phyloP scores from a whole-genome alignment of 192 early-diverging fungal species.

The Coemansia biformis region DNA sequence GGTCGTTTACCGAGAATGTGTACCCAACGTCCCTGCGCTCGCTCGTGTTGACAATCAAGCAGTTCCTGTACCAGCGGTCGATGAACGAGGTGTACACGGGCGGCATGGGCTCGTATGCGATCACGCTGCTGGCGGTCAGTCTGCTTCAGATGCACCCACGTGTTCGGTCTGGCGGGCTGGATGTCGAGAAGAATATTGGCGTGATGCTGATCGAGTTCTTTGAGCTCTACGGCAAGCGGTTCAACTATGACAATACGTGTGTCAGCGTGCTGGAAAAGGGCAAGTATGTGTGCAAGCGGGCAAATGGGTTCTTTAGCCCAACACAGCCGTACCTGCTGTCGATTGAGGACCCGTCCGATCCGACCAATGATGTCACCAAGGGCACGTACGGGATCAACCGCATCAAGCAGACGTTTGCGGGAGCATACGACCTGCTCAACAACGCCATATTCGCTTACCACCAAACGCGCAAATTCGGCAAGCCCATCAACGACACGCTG shows the following conservation, averaged over 20 bases:
- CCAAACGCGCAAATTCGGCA: conserved; percentile 44
- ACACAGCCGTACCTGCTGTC: conserved; percentile 45
- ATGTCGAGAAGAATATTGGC: conserved; percentile 70
- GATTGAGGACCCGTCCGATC: conserved; percentile 55
- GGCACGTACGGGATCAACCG: conserved; percentile 45
- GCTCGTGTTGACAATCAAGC: conserved; percentile 79
- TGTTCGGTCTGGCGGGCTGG: conserved; percentile 59
- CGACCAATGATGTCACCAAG: conserved; percentile 53
- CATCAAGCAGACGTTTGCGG: conserved; percentile 45
- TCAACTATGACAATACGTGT: conserved; percentile 65
- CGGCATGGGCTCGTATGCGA: conserved; percentile 81
- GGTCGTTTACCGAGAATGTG: conserved; percentile 53
- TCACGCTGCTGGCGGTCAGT: conserved; percentile 69
- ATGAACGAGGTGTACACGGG: conserved; percentile 86
- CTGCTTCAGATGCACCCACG: conserved; percentile 86
- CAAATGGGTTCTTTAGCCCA: conserved; percentile 14
- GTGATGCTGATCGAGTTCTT: conserved; percentile 88
- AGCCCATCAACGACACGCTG: conserved; percentile 41
- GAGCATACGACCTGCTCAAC: conserved; percentile 48
- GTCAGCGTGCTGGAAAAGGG: conserved; percentile 56
- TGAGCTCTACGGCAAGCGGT: conserved; percentile 80
- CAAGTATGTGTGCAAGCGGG: conserved; percentile 51
- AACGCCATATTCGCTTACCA: conserved; percentile 47
- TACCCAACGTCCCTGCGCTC: conserved; percentile 57
- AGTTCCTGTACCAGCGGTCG: conserved; percentile 66